phyloP scores from a whole-genome alignment of 2,329 filamentous ascomycete species.

The Aspergillus viridinutans region DNA sequence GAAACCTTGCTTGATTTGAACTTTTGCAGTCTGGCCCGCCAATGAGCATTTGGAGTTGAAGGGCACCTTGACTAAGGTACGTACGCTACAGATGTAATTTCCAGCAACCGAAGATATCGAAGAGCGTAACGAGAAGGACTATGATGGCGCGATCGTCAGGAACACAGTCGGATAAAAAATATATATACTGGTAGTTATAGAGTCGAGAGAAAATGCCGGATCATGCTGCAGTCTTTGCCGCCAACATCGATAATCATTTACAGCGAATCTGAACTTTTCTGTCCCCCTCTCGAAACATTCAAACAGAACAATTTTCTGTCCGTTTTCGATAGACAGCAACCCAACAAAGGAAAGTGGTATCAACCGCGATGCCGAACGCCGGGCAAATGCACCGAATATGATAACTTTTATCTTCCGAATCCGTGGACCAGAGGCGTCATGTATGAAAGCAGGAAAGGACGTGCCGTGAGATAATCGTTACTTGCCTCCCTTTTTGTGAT shows the following conservation, averaged over 20 bases:
- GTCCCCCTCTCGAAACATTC: background rate
- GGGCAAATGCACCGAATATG: conserved; percentile 29
- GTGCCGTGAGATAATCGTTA: conserved; percentile 2
- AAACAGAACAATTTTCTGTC: no score
- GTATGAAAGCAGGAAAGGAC: conserved; percentile 9
- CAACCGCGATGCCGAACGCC: conserved; percentile 30
- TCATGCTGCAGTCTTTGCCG: background rate
- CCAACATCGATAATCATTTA: background rate
- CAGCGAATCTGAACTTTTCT: background rate
- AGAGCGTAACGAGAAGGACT: background rate
- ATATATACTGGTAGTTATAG: no score
- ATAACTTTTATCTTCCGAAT: conserved; percentile 26
- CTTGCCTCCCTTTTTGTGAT: conserved; percentile 3
- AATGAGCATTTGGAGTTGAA: no score
- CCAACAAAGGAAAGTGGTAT: conserved; percentile 26
- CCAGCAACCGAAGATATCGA: no score
- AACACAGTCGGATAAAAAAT: no score
- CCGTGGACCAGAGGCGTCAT: background rate
- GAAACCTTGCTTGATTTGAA: no score
- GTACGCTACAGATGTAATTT: no score
- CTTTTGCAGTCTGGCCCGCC: no score
- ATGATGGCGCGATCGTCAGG: no score
- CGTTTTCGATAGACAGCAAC: background rate
- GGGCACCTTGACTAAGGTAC: no score
- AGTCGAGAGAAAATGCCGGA: no score